Percentiles rank a stretch among this genome's conserved stretches.
Evolutionary conservation across 2,329 filamentous ascomycete species (phyloP).

Genomic region (Drechslerella stenobrocha): DNA sequence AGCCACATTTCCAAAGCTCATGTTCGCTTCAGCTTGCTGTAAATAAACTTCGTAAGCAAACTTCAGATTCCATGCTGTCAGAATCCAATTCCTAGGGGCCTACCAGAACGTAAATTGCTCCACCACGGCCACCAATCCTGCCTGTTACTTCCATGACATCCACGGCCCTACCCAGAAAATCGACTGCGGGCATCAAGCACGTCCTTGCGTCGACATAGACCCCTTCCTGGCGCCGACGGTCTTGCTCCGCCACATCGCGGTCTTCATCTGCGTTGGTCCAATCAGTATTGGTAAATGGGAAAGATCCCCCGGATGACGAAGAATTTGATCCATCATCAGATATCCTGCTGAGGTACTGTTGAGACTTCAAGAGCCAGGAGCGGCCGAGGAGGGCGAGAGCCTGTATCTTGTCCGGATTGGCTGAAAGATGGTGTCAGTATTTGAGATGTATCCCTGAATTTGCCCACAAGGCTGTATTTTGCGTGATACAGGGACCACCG

Average conservation of each 20-base stretch:
- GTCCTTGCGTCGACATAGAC: conserved; percentile 44
- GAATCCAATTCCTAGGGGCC: not conserved
- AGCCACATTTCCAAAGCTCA: conserved; percentile 42
- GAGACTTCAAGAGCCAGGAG: conserved; percentile 36
- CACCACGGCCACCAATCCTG: not conserved
- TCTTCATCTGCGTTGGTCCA: conserved; percentile 47
- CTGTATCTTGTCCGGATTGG: conserved; percentile 17
- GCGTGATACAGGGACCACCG: too few species aligned
- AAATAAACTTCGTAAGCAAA: too few species aligned
- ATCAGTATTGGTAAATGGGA: conserved; percentile 42
- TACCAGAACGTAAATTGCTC: conserved; percentile 38
- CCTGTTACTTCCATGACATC: conserved; percentile 13
- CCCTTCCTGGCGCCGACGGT: conserved; percentile 35
- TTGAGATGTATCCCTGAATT: not conserved
- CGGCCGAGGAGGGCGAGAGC: conserved; percentile 35
- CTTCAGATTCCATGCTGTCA: too few species aligned
- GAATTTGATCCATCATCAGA: conserved; percentile 44
- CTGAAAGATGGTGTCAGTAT: not conserved
- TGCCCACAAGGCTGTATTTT: too few species aligned
- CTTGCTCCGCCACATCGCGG: conserved; percentile 34
- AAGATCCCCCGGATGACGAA: conserved; percentile 34
- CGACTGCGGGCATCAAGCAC: conserved; percentile 43
- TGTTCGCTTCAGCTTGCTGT: conserved; percentile 46
- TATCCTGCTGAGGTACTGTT: conserved; percentile 39
- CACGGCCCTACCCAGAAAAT: conserved; percentile 28